Evolutionary conservation across 352 stramenopile species (phyloP), one percentile per base, ranked within the genome.

Genomic region (Globisporangium acanthophoron): DNA sequence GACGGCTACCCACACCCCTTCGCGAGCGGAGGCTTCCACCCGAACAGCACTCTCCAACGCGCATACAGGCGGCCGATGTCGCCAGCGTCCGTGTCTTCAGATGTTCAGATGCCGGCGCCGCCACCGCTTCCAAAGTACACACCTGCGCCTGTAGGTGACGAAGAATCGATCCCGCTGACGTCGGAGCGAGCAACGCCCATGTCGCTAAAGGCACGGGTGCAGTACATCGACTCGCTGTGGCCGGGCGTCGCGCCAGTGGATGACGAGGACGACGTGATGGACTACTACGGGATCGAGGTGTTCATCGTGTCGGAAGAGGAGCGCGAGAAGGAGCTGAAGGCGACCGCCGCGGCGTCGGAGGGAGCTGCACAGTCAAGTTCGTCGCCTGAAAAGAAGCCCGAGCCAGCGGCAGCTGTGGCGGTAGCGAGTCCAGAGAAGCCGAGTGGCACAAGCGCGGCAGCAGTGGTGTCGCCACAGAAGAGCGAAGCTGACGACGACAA

Each of bases 241-340:
- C 82, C 82, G 6, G 66, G 70, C 33, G 66, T 83, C 39, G 77
- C 81, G 21, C 82, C 82, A 7, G 64, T 87, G 3, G 74, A 88
- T 21, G 67, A 87, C 31, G 72, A 87, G n/a, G 67, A 87, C 1
- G 80, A 87, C 9, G 80, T 88, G 46, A 85, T 89, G 72, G 56
- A 88, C 50, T 90, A 90, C 48, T 92, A 90, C 50, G 80, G 78
- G 15, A 73, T 90, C 40, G 76, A 92, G 61, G 80, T 92, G 3
- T 65, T 80, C 53, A 86, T 92, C 52, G 80, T 88, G 46, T 74
- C 74, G 21, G 82, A 92, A 48, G 67, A 88, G 29, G 71, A 88
- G 48, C 73, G 67, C 3, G 46, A 58, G 31, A 29, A 31, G 13
- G 44, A 56, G 31, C 49, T 47, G 37, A 29, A 58, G 45, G 18